Evolutionary conservation across 2,329 filamentous ascomycete species (phyloP), one percentile per base, ranked within the genome.

Genomic region (Aspergillus sp.): DNA sequence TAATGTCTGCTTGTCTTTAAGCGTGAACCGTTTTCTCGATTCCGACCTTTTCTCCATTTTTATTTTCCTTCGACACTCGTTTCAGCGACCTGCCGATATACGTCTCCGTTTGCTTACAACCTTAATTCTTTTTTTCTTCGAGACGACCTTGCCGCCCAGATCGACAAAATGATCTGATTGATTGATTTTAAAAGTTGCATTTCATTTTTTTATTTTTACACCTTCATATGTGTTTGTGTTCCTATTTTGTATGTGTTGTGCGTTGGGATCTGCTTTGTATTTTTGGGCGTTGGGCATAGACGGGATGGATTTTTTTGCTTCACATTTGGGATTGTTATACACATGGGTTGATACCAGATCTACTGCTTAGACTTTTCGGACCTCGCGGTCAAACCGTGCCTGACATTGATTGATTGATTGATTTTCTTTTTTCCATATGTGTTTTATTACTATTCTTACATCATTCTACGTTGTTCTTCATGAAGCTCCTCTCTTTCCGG

Each of bases 311-410:
- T 52, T 32, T 19, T 19, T 19, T 19, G 19, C 19, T 46, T 60
- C 57, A 48, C 52, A 52, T 61, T 6, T 19, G 62, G 63, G 57
- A 63, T 62, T 36, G n/a, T 19, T 12, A 29, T 10, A 26, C 9
- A 55, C 58, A 64, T 61, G 62, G 62, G 54, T 58, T 66, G 64
- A 67, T 67, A 68, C 65, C 64, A 67, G 58, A 57, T 58, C 46
- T 34, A 57, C 55, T 55, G 19, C 48, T 46, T 68, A 68, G 65
- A 68, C 56, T 54, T 19, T 55, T 54, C 57, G 50, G 65, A 65
- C 65, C 63, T 62, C 65, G 54, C 62, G 63, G 65, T 66, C 62
- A 58, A 57, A 53, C 51, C 52, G 51, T 43, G 47, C 50, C 19
- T 19, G 19, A 19, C 19, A 19, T 55, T 54, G 48, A 47, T 47